A percentile compares a stretch with the other conserved stretches of the same genome.
Conservation (phyloP, 148 eudicot genomes). For the Mesembryanthemum crystallinum region DNA sequence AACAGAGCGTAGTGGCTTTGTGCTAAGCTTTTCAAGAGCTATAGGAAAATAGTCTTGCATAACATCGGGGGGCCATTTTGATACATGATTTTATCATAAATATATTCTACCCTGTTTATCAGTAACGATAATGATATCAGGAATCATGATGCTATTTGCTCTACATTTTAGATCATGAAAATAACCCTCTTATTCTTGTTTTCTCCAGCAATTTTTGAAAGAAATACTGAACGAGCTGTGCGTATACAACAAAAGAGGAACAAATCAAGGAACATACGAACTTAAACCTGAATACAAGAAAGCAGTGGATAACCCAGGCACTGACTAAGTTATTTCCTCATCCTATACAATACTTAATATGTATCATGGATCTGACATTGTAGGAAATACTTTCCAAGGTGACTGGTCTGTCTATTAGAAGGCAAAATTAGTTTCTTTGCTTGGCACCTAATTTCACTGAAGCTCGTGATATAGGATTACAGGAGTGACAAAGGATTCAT, state of each 20-base stretch:
- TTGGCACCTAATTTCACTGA: background rate
- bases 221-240: conserved; percentile 93
- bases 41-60: background rate
- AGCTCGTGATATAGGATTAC: background rate
- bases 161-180: background rate
- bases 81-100: too few species aligned
- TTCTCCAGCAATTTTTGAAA: conserved; percentile 86
- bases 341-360: background rate
- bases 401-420: too few species aligned
- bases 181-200: background rate
- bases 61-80: background rate
- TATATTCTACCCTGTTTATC: too few species aligned
- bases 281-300: conserved; percentile 97
- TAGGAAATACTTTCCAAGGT: background rate
- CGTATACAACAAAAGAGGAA: conserved; percentile 92
- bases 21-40: background rate
- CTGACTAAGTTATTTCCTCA: conserved; percentile 39
- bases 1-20: too few species aligned
- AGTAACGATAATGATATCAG: too few species aligned
- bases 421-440: background rate
- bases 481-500: background rate
- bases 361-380: conserved; percentile 2
- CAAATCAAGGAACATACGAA: conserved; percentile 94
- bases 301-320: conserved; percentile 69
- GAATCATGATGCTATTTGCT: background rate